These are phyloP conservation scores for Cyclotella baltica DNA, from an alignment of 108 stramenopile genomes.

Conservation along the genomic window DNA sequence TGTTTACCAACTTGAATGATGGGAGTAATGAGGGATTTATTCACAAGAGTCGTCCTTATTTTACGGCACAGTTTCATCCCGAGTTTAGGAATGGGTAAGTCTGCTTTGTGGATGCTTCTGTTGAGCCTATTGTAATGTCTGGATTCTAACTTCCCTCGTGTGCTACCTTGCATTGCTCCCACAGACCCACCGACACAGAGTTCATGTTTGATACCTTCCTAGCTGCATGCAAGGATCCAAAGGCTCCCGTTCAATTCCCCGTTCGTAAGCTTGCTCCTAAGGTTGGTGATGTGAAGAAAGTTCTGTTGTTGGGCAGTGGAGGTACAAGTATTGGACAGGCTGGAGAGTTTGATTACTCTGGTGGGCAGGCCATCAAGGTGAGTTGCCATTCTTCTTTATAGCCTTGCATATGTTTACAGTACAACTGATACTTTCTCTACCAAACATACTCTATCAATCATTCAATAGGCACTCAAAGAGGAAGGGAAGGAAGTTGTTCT, in stretches of 20 bases:
- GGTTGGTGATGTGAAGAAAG: slow-evolving; percentile 86
- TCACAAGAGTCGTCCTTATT: slow-evolving; percentile 95
- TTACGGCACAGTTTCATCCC: slow-evolving; percentile 99
- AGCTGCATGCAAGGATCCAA: slow-evolving; percentile 71
- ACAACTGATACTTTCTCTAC: background rate
- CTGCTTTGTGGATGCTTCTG: background rate
- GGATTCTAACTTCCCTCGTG: background rate
- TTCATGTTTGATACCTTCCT: slow-evolving; percentile 99
- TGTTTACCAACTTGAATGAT: slow-evolving; percentile 98
- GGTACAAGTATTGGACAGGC: slow-evolving; percentile 99
- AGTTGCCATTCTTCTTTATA: slow-evolving; percentile 10
- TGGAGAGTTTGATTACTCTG: slow-evolving; percentile 99
- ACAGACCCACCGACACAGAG: slow-evolving; percentile 96
- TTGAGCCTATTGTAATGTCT: background rate
- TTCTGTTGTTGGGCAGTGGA: slow-evolving; percentile 96
- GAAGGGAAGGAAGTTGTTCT: slow-evolving; percentile 97
- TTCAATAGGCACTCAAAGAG: slow-evolving; percentile 93
- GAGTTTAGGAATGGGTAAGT: slow-evolving; percentile 80
- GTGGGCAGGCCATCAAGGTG: slow-evolving; percentile 97
- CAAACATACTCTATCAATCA: background rate
- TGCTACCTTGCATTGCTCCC: background rate
- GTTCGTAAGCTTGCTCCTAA: slow-evolving; percentile 70
- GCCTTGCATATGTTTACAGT: background rate
- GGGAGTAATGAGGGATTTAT: slow-evolving; percentile 97
- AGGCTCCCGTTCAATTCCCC: slow-evolving; percentile 76